Base-by-base conservation (phyloP, 768 basidiomycete species). In the Suillus bovinus region DNA sequence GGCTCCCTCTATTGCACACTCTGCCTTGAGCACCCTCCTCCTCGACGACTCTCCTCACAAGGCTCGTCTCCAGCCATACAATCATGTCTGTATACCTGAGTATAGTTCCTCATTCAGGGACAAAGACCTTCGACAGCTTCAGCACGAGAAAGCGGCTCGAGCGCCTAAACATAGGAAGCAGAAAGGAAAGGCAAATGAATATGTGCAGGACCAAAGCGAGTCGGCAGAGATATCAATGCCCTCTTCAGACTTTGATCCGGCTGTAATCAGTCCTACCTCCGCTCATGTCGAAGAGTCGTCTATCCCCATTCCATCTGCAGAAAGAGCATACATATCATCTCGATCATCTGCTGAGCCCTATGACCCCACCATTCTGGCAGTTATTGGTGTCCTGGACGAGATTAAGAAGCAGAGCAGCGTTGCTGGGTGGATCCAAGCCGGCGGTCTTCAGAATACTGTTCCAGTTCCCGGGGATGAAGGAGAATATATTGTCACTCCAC, bases 11-110 rank as follows among this genome's bases (percentile, higher is more conserved):
- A 13, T 60, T 29, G 46, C 49, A 2, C 83, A 82, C 64, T 82
- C 82, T 3, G 77, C 81, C 6, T 61, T 76, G 17, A 80, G 81
- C 6, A 85, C 83, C 4, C 70, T 85, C 24, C 74, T 85, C 31
- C 71, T 85, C 13, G 83, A 85, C 62, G 84, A 85, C 65, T 84
- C 84, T 16, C 77, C 79, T 31, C 74, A 73, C 63, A 85, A 85
- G 66, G 84, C 89, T 0, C 80, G 77, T 33, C 77, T 89, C 17
- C 93, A 94, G 69, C 93, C 92, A 0, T 90, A 84, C 77, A 94
- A 91, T 70, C 93, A 94, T 69, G 75, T 94, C 24, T 91, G 88
- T 69, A 82, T 94, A 65, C 80, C 76, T 11, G 91, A 93, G 69
- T 94, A 93, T 70, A 77, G 80, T 16, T 76, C 72, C 2, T 66